Conservation (phyloP, 1,284 basidiomycete species). For the Gymnopus androsaceus region DNA sequence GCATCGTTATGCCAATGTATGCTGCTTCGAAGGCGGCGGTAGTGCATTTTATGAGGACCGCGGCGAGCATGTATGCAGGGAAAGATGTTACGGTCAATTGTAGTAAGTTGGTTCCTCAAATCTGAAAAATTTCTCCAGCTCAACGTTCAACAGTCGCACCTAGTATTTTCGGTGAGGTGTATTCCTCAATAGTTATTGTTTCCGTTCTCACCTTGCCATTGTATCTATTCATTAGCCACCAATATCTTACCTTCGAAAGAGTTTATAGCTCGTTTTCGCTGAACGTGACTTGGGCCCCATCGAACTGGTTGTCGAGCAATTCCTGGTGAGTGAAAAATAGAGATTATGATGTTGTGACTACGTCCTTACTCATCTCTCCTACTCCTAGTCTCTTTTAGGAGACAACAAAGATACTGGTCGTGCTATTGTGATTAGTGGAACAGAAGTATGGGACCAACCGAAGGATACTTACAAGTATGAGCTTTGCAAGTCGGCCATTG, state of each 20-base stretch:
- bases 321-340: slow-evolving; percentile 13
- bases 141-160: slow-evolving; percentile 19
- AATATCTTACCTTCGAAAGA: slow-evolving; percentile 14
- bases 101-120: slow-evolving; percentile 8
- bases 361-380: background rate
- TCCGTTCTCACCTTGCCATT: background rate
- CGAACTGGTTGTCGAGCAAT: slow-evolving; percentile 21
- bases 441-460: slow-evolving; percentile 23
- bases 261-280: slow-evolving; percentile 12
- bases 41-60: slow-evolving; percentile 22
- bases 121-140: background rate
- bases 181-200: background rate
- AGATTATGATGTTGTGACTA: background rate
- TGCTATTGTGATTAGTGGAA: slow-evolving; percentile 18
- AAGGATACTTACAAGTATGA: slow-evolving; percentile 18
- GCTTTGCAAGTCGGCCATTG: slow-evolving; percentile 16
- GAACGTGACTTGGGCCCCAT: slow-evolving; percentile 16
- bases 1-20: slow-evolving; percentile 21
- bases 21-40: slow-evolving; percentile 23
- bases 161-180: slow-evolving; percentile 18
- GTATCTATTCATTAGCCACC: slow-evolving; percentile 15
- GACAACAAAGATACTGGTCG: slow-evolving; percentile 22
- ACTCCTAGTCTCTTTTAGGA: slow-evolving; percentile 20
- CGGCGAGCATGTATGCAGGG: slow-evolving; percentile 19
- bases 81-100: slow-evolving; percentile 23